phyloP scores from a whole-genome alignment of 305 asterid species.

The Petunia hybrid region DNA sequence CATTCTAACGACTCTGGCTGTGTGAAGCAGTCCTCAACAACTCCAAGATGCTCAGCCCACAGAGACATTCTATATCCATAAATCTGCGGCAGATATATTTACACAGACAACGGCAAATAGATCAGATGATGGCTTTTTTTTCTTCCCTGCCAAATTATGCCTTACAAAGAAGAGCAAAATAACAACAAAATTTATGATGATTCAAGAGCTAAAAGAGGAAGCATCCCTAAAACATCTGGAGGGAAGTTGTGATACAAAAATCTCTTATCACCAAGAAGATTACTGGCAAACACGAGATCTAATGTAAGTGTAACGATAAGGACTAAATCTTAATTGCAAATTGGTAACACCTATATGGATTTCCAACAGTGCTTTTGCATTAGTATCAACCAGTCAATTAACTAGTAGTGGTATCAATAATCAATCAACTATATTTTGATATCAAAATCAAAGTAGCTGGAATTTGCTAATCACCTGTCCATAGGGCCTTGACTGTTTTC shows the following conservation, averaged over 20 bases:
- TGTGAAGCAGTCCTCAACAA: constrained; percentile 80
- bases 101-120: neutral
- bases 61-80: constrained; percentile 96
- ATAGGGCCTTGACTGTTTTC: constrained; percentile 66
- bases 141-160: neutral
- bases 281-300: too few species aligned
- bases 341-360: too few species aligned
- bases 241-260: neutral
- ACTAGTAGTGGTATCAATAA: too few species aligned
- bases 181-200: neutral
- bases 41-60: constrained; percentile 98
- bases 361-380: too few species aligned
- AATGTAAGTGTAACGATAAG: too few species aligned
- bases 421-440: too few species aligned
- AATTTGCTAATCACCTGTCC: constrained; percentile 73
- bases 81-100: constrained; percentile 54
- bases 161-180: neutral
- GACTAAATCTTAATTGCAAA: too few species aligned
- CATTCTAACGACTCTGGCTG: constrained; percentile 89
- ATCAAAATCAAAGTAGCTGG: too few species aligned
- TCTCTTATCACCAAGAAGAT: neutral
- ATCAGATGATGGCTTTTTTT: neutral
- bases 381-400: too few species aligned
- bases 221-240: neutral
- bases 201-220: neutral